phyloP scores from a whole-genome alignment of 306 rosid species.

The Trifolium subterraneum region DNA sequence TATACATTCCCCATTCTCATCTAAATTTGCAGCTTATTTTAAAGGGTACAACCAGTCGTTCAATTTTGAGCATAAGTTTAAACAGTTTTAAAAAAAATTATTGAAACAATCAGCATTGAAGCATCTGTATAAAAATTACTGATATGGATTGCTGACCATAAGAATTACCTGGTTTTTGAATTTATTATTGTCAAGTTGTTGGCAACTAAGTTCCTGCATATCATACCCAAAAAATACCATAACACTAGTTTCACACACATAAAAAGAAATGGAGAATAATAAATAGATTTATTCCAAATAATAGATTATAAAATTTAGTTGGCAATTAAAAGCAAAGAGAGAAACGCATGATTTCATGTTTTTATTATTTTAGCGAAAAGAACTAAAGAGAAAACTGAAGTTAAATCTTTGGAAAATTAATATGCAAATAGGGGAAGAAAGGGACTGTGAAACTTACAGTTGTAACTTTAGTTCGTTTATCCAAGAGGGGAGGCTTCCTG shows the following conservation, averaged over 20 bases:
- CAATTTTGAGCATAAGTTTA: not conserved
- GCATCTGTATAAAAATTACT: slow-evolving; percentile 18
- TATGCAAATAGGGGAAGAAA: not conserved
- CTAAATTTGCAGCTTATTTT: too few species aligned
- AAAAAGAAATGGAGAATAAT: not conserved
- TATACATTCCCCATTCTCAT: not conserved
- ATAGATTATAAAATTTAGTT: too few species aligned
- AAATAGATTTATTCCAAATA: not conserved
- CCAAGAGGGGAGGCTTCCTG: slow-evolving; percentile 86
- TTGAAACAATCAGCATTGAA: slow-evolving; percentile 3
- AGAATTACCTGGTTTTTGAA: slow-evolving; percentile 71
- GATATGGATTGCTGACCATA: too few species aligned
- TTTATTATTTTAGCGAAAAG: too few species aligned
- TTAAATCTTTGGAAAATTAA: too few species aligned
- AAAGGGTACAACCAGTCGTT: too few species aligned
- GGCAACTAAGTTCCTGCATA: slow-evolving; percentile 75
- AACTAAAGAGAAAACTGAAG: too few species aligned
- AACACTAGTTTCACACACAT: slow-evolving; percentile 8
- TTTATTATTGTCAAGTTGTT: slow-evolving; percentile 66
- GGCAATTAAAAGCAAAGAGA: too few species aligned
- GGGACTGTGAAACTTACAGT: slow-evolving; percentile 54
- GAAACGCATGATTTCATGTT: too few species aligned
- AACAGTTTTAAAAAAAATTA: not conserved
- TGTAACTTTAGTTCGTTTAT: slow-evolving; percentile 51
- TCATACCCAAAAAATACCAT: slow-evolving; percentile 31